phyloP scores from a whole-genome alignment of 768 basidiomycete species.

The Pleurotus eryngii region DNA sequence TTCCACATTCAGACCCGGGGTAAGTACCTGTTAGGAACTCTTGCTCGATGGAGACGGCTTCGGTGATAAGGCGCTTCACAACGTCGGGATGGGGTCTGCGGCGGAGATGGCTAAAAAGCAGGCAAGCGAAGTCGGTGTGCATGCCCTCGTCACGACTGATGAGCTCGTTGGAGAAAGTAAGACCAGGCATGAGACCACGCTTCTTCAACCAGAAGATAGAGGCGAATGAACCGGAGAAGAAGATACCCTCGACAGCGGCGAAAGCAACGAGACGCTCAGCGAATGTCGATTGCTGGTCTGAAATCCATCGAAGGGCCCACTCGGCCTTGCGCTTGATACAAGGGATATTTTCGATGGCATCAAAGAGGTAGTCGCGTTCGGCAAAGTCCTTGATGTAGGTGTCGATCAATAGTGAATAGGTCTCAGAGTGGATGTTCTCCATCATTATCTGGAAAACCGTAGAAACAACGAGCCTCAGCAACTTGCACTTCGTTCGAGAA shows the following conservation, averaged over 20 bases:
- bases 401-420: conserved; percentile 94
- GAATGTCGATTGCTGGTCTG: conserved; percentile 75
- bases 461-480: conserved; percentile 94
- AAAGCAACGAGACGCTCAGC: conserved; percentile 90
- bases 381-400: conserved; percentile 84
- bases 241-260: conserved; percentile 94
- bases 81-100: conserved; percentile 79
- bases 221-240: conserved; percentile 93
- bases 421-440: conserved; percentile 97
- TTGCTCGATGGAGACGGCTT: conserved; percentile 86
- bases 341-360: conserved; percentile 91
- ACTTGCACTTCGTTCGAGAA: conserved; percentile 91
- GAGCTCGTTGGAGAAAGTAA: conserved; percentile 83
- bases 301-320: conserved; percentile 94
- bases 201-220: conserved; percentile 98
- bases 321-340: conserved; percentile 91
- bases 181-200: conserved; percentile 90
- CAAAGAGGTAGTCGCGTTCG: conserved; percentile 80
- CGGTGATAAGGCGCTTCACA: conserved; percentile 65
- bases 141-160: conserved; percentile 84
- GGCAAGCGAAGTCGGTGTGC: conserved; percentile 82
- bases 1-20: background rate
- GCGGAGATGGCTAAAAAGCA: conserved; percentile 68
- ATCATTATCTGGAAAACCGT: conserved; percentile 99
- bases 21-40: conserved; percentile 74